A percentile compares a stretch with the other conserved stretches of the same genome.
These are phyloP conservation scores for Wickerhamiella parazyma DNA, from an alignment of 805 yeast genomes.

Conservation along the genomic window DNA sequence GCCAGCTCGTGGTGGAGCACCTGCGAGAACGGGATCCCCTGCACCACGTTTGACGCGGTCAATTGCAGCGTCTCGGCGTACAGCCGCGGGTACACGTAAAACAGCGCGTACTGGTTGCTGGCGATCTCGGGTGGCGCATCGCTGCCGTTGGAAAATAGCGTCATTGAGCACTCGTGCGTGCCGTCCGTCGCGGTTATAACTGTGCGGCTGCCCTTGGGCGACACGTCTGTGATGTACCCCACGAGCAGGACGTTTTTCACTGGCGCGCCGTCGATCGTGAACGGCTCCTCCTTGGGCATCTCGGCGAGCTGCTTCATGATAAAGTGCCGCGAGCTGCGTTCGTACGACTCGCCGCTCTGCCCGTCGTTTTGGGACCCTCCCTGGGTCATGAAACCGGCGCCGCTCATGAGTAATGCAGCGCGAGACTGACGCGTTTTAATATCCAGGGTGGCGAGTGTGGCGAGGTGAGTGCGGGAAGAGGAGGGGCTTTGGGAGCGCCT, in stretches of 20 bases:
- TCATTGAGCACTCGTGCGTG: slow-evolving; percentile 44
- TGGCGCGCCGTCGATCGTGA: slow-evolving; percentile 41
- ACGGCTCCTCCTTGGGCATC: slow-evolving; percentile 42
- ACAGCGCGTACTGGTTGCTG: slow-evolving; percentile 35
- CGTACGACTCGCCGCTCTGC: neutral
- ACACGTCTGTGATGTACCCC: slow-evolving; percentile 42
- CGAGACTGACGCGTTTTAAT: neutral
- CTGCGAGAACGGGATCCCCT: slow-evolving; percentile 43
- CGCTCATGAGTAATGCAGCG: slow-evolving; percentile 5
- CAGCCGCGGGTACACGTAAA: slow-evolving; percentile 33
- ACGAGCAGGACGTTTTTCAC: slow-evolving; percentile 41
- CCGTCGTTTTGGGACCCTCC: slow-evolving; percentile 6
- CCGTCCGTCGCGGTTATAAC: slow-evolving; percentile 49
- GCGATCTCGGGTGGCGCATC: slow-evolving; percentile 25
- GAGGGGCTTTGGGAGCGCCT: too few relatives aligned
- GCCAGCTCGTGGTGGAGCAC: slow-evolving; percentile 47
- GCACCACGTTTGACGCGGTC: slow-evolving; percentile 36
- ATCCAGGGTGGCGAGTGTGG: neutral
- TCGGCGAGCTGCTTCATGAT: slow-evolving; percentile 50
- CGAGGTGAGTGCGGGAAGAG: too few relatives aligned
- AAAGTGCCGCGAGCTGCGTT: slow-evolving; percentile 33
- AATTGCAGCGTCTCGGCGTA: slow-evolving; percentile 40
- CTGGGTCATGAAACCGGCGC: slow-evolving; percentile 15
- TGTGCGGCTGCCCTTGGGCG: slow-evolving; percentile 24
- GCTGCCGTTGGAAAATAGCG: slow-evolving; percentile 36